These are phyloP conservation scores for Linnemannia exigua DNA, from an alignment of 192 early-diverging fungal species.

Conservation along the genomic window DNA sequence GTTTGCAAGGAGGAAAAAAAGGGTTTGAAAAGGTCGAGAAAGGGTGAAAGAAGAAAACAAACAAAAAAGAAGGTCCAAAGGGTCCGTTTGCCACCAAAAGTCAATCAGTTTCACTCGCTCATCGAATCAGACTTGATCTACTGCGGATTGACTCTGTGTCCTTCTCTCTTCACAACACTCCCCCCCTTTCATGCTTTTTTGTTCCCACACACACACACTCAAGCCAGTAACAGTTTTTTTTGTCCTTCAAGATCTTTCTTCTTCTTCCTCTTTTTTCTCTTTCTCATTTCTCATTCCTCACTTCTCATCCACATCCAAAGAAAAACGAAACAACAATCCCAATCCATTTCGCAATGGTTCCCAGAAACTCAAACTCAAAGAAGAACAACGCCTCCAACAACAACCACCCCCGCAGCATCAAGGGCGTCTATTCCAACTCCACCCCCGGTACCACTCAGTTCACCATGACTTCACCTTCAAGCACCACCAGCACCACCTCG, in stretches of 20 bases:
- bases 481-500: background rate
- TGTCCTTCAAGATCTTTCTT: background rate
- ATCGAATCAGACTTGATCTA: background rate
- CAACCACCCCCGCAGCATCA: background rate
- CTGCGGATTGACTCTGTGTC: background rate
- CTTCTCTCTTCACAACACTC: background rate
- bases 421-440: background rate
- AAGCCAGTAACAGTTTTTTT: background rate
- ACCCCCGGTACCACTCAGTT: background rate
- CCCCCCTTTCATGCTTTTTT: background rate
- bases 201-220: background rate
- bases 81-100: background rate
- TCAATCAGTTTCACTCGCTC: background rate
- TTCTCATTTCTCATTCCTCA: background rate
- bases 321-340: background rate
- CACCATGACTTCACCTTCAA: background rate
- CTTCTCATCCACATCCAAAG: background rate
- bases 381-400: background rate
- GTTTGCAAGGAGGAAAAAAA: too few species aligned
- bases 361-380: background rate
- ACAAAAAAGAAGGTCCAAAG: constrained; percentile 1
- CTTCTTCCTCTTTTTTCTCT: background rate
- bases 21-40: too few species aligned
- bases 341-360: background rate
- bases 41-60: background rate